Conservation (phyloP, 1,284 basidiomycete genomes). For the Apiotrichum laibachii region DNA sequence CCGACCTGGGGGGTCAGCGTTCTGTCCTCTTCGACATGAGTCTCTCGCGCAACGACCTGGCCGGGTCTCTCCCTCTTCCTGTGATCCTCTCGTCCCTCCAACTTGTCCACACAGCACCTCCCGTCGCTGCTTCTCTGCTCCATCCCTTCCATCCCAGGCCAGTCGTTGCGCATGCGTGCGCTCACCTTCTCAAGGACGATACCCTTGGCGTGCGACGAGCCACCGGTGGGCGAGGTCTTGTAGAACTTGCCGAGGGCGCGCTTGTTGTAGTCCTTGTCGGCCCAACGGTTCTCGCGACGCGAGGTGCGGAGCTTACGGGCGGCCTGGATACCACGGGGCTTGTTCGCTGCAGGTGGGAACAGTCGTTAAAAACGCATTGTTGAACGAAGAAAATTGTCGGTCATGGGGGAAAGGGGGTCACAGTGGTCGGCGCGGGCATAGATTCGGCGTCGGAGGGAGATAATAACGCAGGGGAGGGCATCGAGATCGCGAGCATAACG, state of each 20-base stretch:
- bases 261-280: conserved; percentile 99
- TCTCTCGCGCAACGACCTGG: not conserved
- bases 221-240: conserved; percentile 99
- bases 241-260: conserved; percentile 99
- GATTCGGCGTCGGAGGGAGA: not conserved
- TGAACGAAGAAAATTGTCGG: not conserved
- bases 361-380: not conserved
- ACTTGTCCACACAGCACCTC: conserved; percentile 50
- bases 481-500: not conserved
- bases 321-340: conserved; percentile 99
- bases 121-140: not conserved
- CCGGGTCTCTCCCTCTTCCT: not conserved
- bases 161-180: not conserved
- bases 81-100: not conserved
- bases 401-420: not conserved
- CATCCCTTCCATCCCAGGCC: not conserved
- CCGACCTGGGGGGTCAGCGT: conserved; percentile 51
- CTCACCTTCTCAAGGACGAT: conserved; percentile 94
- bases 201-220: conserved; percentile 99
- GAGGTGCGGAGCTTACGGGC: conserved; percentile 96
- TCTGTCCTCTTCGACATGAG: not conserved
- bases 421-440: not conserved
- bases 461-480: not conserved
- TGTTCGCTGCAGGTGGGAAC: conserved; percentile 61
- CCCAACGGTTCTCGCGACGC: conserved; percentile 97